Conservation (phyloP, 1,284 basidiomycete species). For the Apiotrichum porosum region DNA sequence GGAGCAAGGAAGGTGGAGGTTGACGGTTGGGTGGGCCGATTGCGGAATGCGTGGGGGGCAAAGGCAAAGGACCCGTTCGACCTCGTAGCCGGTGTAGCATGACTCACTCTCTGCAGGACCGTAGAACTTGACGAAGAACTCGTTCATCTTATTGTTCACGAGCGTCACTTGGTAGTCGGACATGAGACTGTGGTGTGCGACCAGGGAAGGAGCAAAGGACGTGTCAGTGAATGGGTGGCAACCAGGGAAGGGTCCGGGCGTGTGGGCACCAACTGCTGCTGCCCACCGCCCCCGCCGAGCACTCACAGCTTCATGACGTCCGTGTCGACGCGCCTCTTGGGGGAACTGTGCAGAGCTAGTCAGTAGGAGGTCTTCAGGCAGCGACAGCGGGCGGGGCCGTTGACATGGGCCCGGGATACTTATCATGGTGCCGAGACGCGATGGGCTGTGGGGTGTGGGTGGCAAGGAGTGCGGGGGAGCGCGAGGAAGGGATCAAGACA, state of each 20-base stretch:
- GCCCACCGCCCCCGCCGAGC: not conserved
- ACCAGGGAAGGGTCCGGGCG: not conserved
- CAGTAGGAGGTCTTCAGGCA: conserved; percentile 7
- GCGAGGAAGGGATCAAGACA: not conserved
- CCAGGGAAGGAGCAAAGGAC: not conserved
- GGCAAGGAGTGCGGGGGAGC: not conserved
- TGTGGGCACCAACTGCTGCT: not conserved
- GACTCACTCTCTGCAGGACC: conserved; percentile 89
- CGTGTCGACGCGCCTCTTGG: conserved; percentile 93
- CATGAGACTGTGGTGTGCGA: conserved; percentile 64
- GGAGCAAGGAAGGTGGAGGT: conserved; percentile 1
- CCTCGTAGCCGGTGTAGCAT: not conserved
- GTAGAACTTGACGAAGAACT: conserved; percentile 94
- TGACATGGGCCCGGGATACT: conserved; percentile 17
- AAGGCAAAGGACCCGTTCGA: too few species aligned
- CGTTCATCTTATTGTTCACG: conserved; percentile 98
- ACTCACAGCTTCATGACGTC: conserved; percentile 98
- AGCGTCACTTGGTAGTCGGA: conserved; percentile 95
- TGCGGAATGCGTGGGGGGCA: too few species aligned
- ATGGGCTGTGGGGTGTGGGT: not conserved
- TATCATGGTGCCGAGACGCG: conserved; percentile 26
- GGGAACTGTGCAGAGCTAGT: conserved; percentile 54
- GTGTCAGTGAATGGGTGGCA: conserved; percentile 8
- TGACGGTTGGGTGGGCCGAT: not conserved
- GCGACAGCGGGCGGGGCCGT: not conserved